Conservation (phyloP, 371 early-diverging fungal genomes). For the Mortierella sp. region DNA sequence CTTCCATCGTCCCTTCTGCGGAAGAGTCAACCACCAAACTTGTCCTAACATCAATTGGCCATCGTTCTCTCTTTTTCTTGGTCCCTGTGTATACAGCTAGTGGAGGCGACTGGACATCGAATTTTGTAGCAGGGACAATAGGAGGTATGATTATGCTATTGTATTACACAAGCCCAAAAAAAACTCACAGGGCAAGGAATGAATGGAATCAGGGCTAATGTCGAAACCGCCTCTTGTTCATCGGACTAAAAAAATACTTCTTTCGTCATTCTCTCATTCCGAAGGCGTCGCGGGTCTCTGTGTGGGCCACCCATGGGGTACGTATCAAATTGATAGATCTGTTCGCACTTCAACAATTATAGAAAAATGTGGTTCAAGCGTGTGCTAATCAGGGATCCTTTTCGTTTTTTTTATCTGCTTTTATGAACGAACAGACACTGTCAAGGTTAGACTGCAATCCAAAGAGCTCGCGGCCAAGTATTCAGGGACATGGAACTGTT, state of each 20-base stretch:
- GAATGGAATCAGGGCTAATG: background rate
- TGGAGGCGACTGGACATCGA: constrained; percentile 61
- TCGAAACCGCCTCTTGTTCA: background rate
- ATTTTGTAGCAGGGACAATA: constrained; percentile 69
- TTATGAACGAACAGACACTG: constrained; percentile 37
- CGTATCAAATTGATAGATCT: constrained; percentile 1
- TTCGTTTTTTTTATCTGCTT: constrained; percentile 7
- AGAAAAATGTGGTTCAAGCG: background rate
- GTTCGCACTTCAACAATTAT: background rate
- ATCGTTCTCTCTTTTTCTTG: constrained; percentile 1
- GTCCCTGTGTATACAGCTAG: constrained; percentile 37
- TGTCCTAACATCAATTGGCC: constrained; percentile 14
- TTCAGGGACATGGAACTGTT: constrained; percentile 74
- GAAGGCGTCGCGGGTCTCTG: constrained; percentile 73
- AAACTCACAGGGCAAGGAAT: background rate
- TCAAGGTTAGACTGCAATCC: constrained; percentile 73
- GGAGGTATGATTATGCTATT: constrained; percentile 61
- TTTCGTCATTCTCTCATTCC: constrained; percentile 6
- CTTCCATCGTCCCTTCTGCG: background rate
- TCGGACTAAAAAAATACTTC: constrained; percentile 10
- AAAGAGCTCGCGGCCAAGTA: constrained; percentile 67
- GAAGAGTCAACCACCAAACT: background rate
- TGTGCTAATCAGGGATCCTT: background rate
- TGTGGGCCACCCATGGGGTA: constrained; percentile 79
- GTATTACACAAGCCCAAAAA: background rate